These are phyloP conservation scores for Penicillium antarcticum DNA, from an alignment of 495 filamentous ascomycete species.

Conservation along the genomic window DNA sequence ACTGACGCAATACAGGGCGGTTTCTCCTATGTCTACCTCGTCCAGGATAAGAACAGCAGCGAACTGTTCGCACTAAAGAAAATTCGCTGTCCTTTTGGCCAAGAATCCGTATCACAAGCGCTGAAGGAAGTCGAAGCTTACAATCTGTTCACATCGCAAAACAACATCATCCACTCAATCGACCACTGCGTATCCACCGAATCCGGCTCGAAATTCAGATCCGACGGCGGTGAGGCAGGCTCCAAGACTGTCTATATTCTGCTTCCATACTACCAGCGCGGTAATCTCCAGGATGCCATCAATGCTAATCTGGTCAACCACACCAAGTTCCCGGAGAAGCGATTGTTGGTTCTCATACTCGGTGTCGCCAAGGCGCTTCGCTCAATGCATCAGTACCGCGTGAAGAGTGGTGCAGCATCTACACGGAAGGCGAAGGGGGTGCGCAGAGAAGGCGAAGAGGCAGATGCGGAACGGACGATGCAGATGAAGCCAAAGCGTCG, in stretches of 20 bases:
- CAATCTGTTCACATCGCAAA: constrained; percentile 75
- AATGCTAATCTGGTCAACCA: constrained; percentile 98
- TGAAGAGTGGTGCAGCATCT: constrained; percentile 52
- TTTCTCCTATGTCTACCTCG: constrained; percentile 98
- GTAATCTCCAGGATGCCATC: constrained; percentile 96
- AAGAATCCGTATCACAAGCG: constrained; percentile 89
- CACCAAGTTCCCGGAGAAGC: constrained; percentile 84
- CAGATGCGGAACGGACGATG: constrained; percentile 56
- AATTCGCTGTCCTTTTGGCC: constrained; percentile 95
- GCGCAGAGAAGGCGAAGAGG: constrained; percentile 55
- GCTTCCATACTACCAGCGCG: constrained; percentile 88
- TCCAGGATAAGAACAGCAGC: constrained; percentile 78
- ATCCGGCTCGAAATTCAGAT: constrained; percentile 56
- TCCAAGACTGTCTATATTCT: constrained; percentile 96
- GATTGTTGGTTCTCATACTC: constrained; percentile 84
- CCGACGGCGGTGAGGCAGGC: constrained; percentile 52
- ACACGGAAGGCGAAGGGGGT: constrained; percentile 60
- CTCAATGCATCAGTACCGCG: constrained; percentile 85
- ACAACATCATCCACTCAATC: constrained; percentile 85
- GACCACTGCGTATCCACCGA: constrained; percentile 74
- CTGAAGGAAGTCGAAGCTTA: constrained; percentile 98
- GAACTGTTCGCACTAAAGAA: constrained; percentile 94
- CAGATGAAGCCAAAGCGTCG: constrained; percentile 52
- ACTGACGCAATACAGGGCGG: constrained; percentile 59
- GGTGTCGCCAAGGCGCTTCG: constrained; percentile 86